Percentiles rank a stretch among this genome's conserved stretches.
Evolutionary conservation across 805 yeast genomes (phyloP).

Genomic region (Teunomyces gatunensis): DNA sequence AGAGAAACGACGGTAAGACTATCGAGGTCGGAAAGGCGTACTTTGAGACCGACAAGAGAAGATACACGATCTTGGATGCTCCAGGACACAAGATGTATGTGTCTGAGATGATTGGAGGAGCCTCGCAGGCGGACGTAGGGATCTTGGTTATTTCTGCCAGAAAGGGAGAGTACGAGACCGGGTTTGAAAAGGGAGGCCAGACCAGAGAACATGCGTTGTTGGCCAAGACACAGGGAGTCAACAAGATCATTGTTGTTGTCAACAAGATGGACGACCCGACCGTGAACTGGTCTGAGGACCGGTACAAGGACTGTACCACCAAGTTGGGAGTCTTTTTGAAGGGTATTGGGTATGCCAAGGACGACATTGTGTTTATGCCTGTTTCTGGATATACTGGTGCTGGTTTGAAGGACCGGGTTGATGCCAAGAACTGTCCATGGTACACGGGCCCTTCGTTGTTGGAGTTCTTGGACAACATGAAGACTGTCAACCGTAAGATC

Average conservation of each 20-base stretch:
- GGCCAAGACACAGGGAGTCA: conserved; percentile 98
- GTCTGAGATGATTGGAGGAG: conserved; percentile 99
- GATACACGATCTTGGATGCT: conserved; percentile 97
- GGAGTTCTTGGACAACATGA: conserved; percentile 83
- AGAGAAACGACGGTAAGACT: conserved; percentile 98
- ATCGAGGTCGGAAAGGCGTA: conserved; percentile 98
- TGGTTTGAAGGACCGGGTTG: conserved; percentile 85
- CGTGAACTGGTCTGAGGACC: conserved; percentile 91
- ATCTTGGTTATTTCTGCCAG: conserved; percentile 95
- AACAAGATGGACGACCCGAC: conserved; percentile 99
- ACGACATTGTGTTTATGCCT: conserved; percentile 90
- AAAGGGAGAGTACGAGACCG: conserved; percentile 99
- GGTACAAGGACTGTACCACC: conserved; percentile 91
- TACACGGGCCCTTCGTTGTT: conserved; percentile 88
- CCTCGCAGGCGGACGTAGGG: conserved; percentile 99
- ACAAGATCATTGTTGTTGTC: conserved; percentile 87
- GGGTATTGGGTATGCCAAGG: conserved; percentile 86
- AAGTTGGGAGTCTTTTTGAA: conserved; percentile 76
- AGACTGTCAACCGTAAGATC: conserved; percentile 77
- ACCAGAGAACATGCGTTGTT: conserved; percentile 96
- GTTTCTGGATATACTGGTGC: conserved; percentile 98
- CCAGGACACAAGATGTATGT: conserved; percentile 99
- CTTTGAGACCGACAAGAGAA: conserved; percentile 96
- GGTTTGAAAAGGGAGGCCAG: conserved; percentile 98
- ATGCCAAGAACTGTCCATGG: conserved; percentile 79